Evolutionary conservation across 768 basidiomycete species (phyloP).

Genomic region (Agrocybe chaxingu): DNA sequence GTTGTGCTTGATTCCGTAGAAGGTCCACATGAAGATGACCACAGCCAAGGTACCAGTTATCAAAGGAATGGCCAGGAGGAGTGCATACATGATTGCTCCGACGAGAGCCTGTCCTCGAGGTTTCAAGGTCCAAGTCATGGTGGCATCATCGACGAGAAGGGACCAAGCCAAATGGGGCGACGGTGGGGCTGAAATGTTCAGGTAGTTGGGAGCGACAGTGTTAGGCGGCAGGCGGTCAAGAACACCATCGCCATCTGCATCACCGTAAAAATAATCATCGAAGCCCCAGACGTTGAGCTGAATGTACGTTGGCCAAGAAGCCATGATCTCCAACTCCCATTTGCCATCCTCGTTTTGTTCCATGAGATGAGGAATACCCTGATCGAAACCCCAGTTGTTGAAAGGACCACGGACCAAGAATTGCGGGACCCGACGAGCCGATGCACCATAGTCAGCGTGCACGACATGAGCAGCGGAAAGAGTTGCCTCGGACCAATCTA

Average conservation of each 20-base stretch:
- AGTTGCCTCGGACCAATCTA: conserved; percentile 77
- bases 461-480: conserved; percentile 62
- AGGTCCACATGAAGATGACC: conserved; percentile 88
- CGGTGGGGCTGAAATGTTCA: conserved; percentile 91
- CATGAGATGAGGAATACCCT: conserved; percentile 74
- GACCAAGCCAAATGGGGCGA: conserved; percentile 88
- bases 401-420: conserved; percentile 85
- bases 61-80: conserved; percentile 77
- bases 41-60: conserved; percentile 84
- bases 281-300: conserved; percentile 90
- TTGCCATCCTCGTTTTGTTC: conserved; percentile 54
- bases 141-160: conserved; percentile 72
- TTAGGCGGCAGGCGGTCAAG: conserved; percentile 92
- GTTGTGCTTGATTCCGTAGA: conserved; percentile 95
- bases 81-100: conserved; percentile 84
- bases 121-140: conserved; percentile 71
- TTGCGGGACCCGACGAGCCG: conserved; percentile 78
- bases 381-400: conserved; percentile 91
- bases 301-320: conserved; percentile 84
- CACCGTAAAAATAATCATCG: conserved; percentile 92
- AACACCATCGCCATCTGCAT: conserved; percentile 81
- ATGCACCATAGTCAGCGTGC: conserved; percentile 72
- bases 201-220: conserved; percentile 76
- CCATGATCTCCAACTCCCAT: conserved; percentile 90
- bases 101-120: conserved; percentile 82